A percentile compares a stretch with the other conserved stretches of the same genome.
Evolutionary conservation across 345 rosid species (phyloP).

Genomic region (Dovyalis caffra): DNA sequence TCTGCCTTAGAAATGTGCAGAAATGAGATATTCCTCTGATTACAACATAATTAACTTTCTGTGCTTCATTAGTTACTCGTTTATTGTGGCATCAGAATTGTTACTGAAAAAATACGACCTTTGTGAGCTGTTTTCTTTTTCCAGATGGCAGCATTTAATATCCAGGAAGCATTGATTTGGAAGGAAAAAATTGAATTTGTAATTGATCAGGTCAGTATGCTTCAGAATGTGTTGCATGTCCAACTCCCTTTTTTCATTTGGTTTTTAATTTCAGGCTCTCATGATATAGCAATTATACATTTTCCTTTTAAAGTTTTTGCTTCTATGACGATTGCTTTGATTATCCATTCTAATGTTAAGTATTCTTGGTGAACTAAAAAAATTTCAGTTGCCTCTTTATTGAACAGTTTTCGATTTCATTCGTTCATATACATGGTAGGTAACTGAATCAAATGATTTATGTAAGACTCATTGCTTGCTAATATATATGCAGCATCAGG

Average conservation of each 20-base stretch:
- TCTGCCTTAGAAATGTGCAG: slow-evolving; percentile 2
- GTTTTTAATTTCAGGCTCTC: neutral
- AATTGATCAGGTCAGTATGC: slow-evolving; percentile 80
- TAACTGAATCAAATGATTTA: slow-evolving; percentile 12
- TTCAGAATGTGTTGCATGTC: neutral
- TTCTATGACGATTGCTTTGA: neutral
- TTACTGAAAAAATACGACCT: neutral
- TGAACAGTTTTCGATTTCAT: too few species aligned
- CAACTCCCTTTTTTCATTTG: neutral
- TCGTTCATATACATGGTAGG: neutral
- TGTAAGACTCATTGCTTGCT: slow-evolving; percentile 19
- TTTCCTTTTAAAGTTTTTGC: neutral
- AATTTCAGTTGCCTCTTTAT: neutral
- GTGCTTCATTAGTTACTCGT: neutral
- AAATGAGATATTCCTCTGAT: neutral
- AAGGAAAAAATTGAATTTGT: slow-evolving; percentile 87
- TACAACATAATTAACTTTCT: neutral
- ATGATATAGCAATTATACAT: neutral
- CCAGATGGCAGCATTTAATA: slow-evolving; percentile 99
- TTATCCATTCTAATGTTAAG: neutral
- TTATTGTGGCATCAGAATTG: neutral
- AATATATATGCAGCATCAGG: slow-evolving; percentile 74
- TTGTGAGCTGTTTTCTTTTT: neutral
- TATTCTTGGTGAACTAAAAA: neutral
- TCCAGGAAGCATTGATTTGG: slow-evolving; percentile 91